Conservation (phyloP, 179 eudicot species). For the Carnegiea gigantea region DNA sequence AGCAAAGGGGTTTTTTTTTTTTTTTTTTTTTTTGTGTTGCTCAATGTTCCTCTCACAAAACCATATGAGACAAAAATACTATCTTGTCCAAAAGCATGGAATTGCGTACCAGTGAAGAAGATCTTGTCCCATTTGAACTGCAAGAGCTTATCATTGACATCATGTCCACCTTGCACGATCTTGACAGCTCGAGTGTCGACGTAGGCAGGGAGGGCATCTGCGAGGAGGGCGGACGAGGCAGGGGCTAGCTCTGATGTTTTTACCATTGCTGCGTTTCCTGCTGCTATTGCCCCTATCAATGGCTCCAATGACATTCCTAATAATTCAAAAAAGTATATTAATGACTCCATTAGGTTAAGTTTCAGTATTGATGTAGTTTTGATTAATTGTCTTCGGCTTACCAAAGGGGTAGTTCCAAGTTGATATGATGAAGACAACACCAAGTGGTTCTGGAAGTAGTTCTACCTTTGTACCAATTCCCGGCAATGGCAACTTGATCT, state of each 20-base stretch:
- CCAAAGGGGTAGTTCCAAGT: constrained; percentile 92
- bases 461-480: constrained; percentile 63
- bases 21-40: too few species aligned
- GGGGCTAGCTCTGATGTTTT: constrained; percentile 90
- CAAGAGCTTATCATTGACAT: constrained; percentile 47
- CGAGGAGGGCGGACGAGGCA: constrained; percentile 54
- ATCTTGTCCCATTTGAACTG: constrained; percentile 83
- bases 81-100: background rate
- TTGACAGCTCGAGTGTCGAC: constrained; percentile 59
- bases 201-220: constrained; percentile 43
- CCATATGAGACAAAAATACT: too few species aligned
- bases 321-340: background rate
- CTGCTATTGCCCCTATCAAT: constrained; percentile 87
- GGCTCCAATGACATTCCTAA: constrained; percentile 76
- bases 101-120: constrained; percentile 69
- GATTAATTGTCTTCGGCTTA: constrained; percentile 16
- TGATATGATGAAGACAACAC: constrained; percentile 71
- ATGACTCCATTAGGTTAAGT: background rate
- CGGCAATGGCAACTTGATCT: constrained; percentile 62
- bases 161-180: constrained; percentile 63
- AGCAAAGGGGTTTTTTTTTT: too few species aligned
- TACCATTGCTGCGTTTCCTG: constrained; percentile 71
- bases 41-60: too few species aligned
- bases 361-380: background rate
- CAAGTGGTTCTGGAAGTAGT: constrained; percentile 78